These are phyloP conservation scores for Plantago major DNA, from an alignment of 257 asterid species.

Conservation along the genomic window DNA sequence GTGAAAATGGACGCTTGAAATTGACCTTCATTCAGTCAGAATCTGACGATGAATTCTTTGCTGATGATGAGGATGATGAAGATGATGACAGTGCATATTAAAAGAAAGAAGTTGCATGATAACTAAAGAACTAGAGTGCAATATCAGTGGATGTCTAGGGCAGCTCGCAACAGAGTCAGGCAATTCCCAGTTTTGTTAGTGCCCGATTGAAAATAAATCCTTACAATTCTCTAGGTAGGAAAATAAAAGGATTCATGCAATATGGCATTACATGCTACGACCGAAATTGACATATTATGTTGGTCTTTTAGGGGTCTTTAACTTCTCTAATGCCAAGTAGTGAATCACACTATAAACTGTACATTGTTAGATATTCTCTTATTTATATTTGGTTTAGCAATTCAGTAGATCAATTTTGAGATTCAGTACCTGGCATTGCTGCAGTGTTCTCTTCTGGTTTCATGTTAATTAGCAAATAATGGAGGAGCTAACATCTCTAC, in stretches of 20 bases:
- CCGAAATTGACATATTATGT: not conserved
- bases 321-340: not conserved
- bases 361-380: not conserved
- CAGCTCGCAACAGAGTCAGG: not conserved
- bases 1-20: conserved; percentile 75
- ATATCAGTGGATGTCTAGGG: not conserved
- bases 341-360: conserved; percentile 7
- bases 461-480: too few species aligned
- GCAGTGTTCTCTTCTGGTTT: not conserved
- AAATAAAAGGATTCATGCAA: conserved; percentile 16
- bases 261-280: conserved; percentile 6
- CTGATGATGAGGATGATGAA: conserved; percentile 11
- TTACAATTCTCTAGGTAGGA: conserved; percentile 6
- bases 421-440: not conserved
- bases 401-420: not conserved
- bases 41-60: conserved; percentile 30
- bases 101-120: not conserved
- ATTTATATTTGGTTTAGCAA: too few species aligned
- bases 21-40: conserved; percentile 55
- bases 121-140: not conserved
- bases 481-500: too few species aligned
- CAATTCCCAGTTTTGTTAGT: conserved; percentile 15
- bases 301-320: not conserved
- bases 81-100: conserved; percentile 17
- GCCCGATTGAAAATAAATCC: not conserved